Base-by-base conservation (phyloP, 2,329 filamentous ascomycete genomes). In the Colletotrichum truncatum region DNA sequence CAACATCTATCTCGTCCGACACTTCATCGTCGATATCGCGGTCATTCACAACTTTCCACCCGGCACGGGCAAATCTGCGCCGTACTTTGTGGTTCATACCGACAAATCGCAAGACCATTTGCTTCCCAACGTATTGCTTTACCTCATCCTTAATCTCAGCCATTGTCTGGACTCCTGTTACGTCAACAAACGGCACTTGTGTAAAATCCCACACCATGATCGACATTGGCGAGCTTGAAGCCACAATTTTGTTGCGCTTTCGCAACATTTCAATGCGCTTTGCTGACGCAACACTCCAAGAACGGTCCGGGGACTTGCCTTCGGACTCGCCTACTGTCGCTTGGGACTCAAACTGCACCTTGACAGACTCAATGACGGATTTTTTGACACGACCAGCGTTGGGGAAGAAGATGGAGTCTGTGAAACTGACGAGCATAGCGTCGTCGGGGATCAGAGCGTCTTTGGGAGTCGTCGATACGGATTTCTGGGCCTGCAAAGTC, bases 321-420 rank as follows among this genome's bases (percentile, higher is more conserved):
- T 73, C 65, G 80, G 78, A 4, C 76, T 70, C 0, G 78, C 76
- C 0, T 80, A 75, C 66, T 83, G 80, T 65, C 79, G 77, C 0
- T 81, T 84, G n/a, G 12, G 74, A 73, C n/a, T 75, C 70, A 18
- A 72, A 76, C 23, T 71, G 71, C 2, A 76, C 68, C 66, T 85
- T 81, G 36, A 88, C 72, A 2, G 77, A 75, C 66, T 88, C 84
- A 14, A 87, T 74, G 16, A 85, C 81, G 7, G 77, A 74, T 3
- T 74, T 78, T 49, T 85, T 87, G 64, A 83, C 74, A 39, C 82
- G 77, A 60, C 86, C 85, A 3, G 87, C 86, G 70, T 90, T 90
- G 66, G 83, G 84, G 77, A 89, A 90, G 74, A 89, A 85, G 34
- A 90, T 76, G 1, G 84, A 82, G 61, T 88, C 84, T 34, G 80